phyloP scores from a whole-genome alignment of 1,284 basidiomycete species.

The Apiotrichum veenhuisii region DNA sequence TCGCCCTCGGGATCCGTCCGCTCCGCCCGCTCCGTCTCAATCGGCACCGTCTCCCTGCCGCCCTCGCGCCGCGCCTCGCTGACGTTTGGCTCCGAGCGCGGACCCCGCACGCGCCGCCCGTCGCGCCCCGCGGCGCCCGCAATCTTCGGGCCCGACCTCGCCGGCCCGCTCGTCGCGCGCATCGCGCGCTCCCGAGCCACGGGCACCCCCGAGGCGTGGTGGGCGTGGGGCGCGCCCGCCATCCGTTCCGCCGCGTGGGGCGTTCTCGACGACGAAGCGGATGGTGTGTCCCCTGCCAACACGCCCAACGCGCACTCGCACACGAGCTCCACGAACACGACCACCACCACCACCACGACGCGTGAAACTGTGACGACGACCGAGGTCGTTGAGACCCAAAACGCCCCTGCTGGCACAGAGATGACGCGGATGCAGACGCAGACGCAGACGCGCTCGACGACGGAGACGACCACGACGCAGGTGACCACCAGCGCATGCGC shows the following conservation, averaged over 20 bases:
- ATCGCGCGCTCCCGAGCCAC: neutral
- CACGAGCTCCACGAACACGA: neutral
- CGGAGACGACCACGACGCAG: neutral
- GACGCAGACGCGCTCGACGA: neutral
- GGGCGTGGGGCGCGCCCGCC: constrained; percentile 4
- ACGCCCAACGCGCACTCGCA: neutral
- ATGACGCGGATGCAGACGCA: too few species aligned
- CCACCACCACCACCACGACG: neutral
- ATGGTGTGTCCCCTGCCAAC: neutral
- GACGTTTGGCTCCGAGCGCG: neutral
- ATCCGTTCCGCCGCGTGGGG: neutral
- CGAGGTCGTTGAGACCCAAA: too few species aligned
- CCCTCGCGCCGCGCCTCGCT: neutral
- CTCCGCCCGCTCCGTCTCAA: neutral
- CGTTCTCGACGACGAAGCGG: neutral
- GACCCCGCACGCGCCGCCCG: neutral
- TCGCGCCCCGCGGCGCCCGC: neutral
- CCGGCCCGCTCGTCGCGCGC: neutral
- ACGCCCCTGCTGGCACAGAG: too few species aligned
- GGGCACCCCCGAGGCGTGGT: constrained; percentile 1
- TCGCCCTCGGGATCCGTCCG: neutral
- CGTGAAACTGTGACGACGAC: neutral
- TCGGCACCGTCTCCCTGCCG: neutral
- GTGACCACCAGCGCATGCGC: neutral
- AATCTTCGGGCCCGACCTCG: constrained; percentile 1